Evolutionary conservation across 768 basidiomycete species (phyloP), one percentile per base, ranked within the genome.

Genomic region (Leccinum sublutescens): DNA sequence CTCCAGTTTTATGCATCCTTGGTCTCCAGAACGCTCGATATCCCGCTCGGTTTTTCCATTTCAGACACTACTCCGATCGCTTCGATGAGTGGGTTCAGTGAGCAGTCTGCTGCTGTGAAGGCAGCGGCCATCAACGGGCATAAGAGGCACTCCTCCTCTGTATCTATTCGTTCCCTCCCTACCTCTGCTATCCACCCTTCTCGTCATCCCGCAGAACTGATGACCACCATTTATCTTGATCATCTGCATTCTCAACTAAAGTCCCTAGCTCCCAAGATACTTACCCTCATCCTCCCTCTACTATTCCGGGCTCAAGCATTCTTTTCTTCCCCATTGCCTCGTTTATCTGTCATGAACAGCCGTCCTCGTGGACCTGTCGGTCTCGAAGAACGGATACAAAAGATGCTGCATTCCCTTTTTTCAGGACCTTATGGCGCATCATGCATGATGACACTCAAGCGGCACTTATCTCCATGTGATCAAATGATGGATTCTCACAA

Each of bases 281-380:
- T 91, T 36, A 68, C 74, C 12, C 64, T 74, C 36, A 84, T 91
- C 54, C 76, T 91, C n/a, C 86, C 88, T 0, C 76, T 88, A 34
- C 81, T 93, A n/a, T 88, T 91, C 66, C 85, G 87, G 17, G 82
- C 81, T 21, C 78, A 89, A 23, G 83, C 86, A 1, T 85, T 82
- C 64, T 88, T 82, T 66, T 77, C 84, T 4, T 80, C 84, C 3
- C 84, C 88, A 2, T 80, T 93, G 15, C 87, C 90, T 43, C 82
- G 87, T 8, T 74, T 93, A 10, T 83, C 87, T 5, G 76, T 90
- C 45, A 76, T 77, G 52, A 69, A 69, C 59, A 69, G 80, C 38
- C 67, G 72, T 23, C 65, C 69, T 3, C 75, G 70, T 5, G 67
- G 66, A 15, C 67, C 68, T 36, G 69, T 66, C 31, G 71, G 69